Evolutionary conservation across 306 rosid genomes (phyloP).

Genomic region (Cucurbita argyrosperma): DNA sequence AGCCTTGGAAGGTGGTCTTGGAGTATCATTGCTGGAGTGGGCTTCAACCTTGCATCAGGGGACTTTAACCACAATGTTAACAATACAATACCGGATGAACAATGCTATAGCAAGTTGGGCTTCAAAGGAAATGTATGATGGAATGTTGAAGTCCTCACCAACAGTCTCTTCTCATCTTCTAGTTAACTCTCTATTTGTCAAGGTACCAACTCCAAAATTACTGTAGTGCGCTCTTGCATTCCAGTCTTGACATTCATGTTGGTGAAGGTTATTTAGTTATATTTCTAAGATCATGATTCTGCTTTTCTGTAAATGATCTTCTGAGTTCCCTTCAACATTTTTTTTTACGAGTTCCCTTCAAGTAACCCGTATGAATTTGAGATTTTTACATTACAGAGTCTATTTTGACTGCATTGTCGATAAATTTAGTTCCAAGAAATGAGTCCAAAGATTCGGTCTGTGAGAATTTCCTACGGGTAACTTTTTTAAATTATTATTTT

Average conservation of each 20-base stretch:
- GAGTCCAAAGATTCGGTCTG: background rate
- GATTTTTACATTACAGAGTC: background rate
- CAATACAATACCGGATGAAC: conserved; percentile 64
- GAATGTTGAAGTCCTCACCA: conserved; percentile 45
- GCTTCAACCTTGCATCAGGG: conserved; percentile 59
- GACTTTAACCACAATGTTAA: conserved; percentile 42
- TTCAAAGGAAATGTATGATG: conserved; percentile 81
- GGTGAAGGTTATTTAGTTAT: background rate
- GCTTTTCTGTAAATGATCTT: background rate
- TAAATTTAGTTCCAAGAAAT: background rate
- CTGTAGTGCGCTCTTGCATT: background rate
- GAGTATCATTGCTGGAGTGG: conserved; percentile 65
- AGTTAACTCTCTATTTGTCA: conserved; percentile 64
- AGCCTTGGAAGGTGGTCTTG: conserved; percentile 72
- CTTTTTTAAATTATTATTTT: background rate
- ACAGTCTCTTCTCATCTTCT: conserved; percentile 64
- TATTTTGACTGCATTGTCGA: background rate
- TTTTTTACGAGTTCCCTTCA: background rate
- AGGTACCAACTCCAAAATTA: conserved; percentile 27
- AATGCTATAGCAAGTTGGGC: conserved; percentile 82
- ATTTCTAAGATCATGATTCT: background rate
- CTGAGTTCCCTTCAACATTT: background rate
- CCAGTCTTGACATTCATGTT: background rate
- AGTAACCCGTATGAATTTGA: background rate
- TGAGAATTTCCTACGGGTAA: background rate